Percentiles rank a stretch among this genome's conserved stretches.
Conservation (phyloP, 768 basidiomycete species). For the Tulasnella sp. region DNA sequence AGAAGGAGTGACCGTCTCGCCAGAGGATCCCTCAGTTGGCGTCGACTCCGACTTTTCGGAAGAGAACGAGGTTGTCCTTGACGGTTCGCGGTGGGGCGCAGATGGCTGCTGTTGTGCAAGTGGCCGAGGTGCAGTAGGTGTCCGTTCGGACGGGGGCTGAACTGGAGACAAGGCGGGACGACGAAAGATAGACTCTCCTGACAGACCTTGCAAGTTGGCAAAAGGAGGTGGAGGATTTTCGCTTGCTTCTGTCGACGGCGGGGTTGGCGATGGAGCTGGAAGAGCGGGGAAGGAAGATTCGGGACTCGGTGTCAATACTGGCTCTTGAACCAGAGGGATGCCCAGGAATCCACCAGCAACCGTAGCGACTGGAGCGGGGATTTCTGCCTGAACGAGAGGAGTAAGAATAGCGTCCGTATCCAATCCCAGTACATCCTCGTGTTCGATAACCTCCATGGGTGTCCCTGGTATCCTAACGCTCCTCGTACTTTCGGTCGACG, state of each 20-base stretch:
- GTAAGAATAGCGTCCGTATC: neutral
- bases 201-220: neutral
- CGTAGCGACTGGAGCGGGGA: neutral
- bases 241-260: neutral
- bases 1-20: neutral
- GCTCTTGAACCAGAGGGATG: conserved; percentile 10
- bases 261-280: neutral
- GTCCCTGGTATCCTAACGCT: conserved; percentile 16
- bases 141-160: neutral
- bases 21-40: conserved; percentile 3
- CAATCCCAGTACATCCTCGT: conserved; percentile 11
- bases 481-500: conserved; percentile 12
- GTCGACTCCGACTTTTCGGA: conserved; percentile 16
- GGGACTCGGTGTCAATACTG: neutral
- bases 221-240: neutral
- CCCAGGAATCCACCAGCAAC: neutral
- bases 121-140: neutral
- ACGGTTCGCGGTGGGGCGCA: neutral
- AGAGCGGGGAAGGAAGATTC: neutral
- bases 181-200: neutral
- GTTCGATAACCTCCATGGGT: neutral
- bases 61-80: neutral
- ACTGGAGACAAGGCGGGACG: conserved; percentile 12
- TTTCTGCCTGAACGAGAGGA: neutral
- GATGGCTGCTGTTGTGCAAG: neutral